phyloP scores from a whole-genome alignment of 306 rosid species.

The Prunus mume region DNA sequence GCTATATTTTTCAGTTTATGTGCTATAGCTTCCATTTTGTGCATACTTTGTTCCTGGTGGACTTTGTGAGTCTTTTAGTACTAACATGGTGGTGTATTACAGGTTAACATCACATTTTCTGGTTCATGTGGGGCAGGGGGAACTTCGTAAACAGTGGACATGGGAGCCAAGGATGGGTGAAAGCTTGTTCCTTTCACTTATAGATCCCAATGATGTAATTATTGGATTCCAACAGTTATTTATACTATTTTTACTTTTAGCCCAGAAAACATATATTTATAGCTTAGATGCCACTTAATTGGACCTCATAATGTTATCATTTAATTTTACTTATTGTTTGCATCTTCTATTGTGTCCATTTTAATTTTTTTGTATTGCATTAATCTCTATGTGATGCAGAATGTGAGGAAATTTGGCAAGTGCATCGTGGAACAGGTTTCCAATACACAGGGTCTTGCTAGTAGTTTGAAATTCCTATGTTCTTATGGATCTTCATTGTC shows the following conservation, averaged over 20 bases:
- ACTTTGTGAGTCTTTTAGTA: conserved; percentile 24
- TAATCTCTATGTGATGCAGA: conserved; percentile 39
- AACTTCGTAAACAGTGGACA: conserved; percentile 71
- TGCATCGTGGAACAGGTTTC: conserved; percentile 84
- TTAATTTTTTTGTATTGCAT: not conserved
- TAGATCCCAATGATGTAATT: conserved; percentile 79
- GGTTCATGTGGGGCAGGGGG: conserved; percentile 68
- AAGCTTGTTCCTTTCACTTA: conserved; percentile 81
- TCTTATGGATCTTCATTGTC: conserved; percentile 50
- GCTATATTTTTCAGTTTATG: conserved; percentile 1
- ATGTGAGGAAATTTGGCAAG: conserved; percentile 86
- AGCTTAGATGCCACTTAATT: not conserved
- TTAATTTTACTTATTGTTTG: not conserved
- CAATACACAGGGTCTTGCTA: conserved; percentile 70
- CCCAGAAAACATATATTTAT: not conserved
- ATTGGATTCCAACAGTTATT: not conserved
- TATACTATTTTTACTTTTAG: not conserved
- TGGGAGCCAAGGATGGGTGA: conserved; percentile 96
- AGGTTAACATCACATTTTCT: conserved; percentile 87
- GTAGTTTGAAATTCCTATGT: conserved; percentile 85
- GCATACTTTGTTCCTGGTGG: conserved; percentile 1
- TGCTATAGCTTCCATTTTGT: conserved; percentile 1
- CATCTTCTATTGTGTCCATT: not conserved
- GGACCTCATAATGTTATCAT: not conserved
- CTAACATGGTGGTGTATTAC: conserved; percentile 42